phyloP scores from a whole-genome alignment of 345 rosid species.

The Hevea brasiliensis region DNA sequence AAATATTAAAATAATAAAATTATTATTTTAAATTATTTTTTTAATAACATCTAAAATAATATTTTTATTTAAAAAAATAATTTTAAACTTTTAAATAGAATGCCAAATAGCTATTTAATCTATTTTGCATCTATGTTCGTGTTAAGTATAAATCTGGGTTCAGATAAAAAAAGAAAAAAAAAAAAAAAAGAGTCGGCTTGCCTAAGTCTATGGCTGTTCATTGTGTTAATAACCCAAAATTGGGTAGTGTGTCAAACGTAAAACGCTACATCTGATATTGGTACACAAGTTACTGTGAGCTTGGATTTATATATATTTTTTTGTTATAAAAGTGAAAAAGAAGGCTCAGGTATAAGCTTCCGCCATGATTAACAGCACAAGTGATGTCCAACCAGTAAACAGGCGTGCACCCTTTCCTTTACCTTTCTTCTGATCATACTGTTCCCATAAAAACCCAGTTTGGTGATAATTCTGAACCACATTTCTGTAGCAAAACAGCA shows the following conservation, averaged over 20 bases:
- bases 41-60: too few relatives aligned
- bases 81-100: too few relatives aligned
- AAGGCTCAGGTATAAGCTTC: constrained; percentile 38
- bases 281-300: background rate
- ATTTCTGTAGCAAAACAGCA: constrained; percentile 49
- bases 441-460: constrained; percentile 91
- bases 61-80: too few relatives aligned
- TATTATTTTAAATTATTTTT: too few relatives aligned
- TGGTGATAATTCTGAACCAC: constrained; percentile 67
- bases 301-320: background rate
- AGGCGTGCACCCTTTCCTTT: constrained; percentile 70
- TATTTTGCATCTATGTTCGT: too few relatives aligned
- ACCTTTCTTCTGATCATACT: constrained; percentile 75
- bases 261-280: background rate
- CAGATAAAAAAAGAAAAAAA: too few relatives aligned
- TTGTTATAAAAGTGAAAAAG: background rate
- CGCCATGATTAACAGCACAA: constrained; percentile 69
- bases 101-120: too few relatives aligned
- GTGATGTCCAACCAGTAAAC: constrained; percentile 90
- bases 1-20: too few relatives aligned
- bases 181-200: too few relatives aligned
- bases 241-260: background rate
- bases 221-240: background rate
- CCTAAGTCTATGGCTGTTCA: too few relatives aligned
- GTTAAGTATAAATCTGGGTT: too few relatives aligned